Conservation (phyloP, 805 yeast species). For the Starmerella khaoyaiensis region DNA sequence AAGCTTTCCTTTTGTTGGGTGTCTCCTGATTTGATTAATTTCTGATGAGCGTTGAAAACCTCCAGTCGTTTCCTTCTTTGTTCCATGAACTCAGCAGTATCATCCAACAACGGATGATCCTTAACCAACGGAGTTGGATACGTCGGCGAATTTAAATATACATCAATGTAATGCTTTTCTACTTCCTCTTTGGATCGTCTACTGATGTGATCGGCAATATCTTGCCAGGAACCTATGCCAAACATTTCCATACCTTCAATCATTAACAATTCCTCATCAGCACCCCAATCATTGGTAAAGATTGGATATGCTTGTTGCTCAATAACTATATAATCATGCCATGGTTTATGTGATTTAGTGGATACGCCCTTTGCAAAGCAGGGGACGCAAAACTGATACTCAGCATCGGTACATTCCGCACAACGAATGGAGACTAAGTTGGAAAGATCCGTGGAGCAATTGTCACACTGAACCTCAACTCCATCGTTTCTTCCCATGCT, state of each 20-base stretch:
- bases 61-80: conserved; percentile 62
- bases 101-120: conserved; percentile 47
- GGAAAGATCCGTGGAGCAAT: conserved; percentile 92
- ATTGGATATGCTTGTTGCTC: conserved; percentile 95
- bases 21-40: conserved; percentile 38
- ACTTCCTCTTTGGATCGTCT: conserved; percentile 87
- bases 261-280: conserved; percentile 84
- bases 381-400: conserved; percentile 95
- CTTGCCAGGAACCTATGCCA: conserved; percentile 97
- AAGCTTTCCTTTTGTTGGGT: conserved; percentile 61
- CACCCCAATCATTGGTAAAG: conserved; percentile 88
- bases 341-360: conserved; percentile 81
- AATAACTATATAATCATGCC: conserved; percentile 80
- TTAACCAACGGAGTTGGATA: conserved; percentile 87
- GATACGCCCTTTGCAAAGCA: conserved; percentile 79
- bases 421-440: conserved; percentile 81
- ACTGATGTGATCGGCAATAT: conserved; percentile 92
- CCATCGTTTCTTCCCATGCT: conserved; percentile 18
- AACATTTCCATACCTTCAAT: conserved; percentile 84
- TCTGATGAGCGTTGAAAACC: conserved; percentile 43
- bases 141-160: conserved; percentile 52
- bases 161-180: conserved; percentile 60
- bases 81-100: conserved; percentile 57
- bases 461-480: conserved; percentile 52
- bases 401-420: conserved; percentile 62